Base-by-base conservation (phyloP, 2,329 filamentous ascomycete species). In the Erysiphe pulchra region DNA sequence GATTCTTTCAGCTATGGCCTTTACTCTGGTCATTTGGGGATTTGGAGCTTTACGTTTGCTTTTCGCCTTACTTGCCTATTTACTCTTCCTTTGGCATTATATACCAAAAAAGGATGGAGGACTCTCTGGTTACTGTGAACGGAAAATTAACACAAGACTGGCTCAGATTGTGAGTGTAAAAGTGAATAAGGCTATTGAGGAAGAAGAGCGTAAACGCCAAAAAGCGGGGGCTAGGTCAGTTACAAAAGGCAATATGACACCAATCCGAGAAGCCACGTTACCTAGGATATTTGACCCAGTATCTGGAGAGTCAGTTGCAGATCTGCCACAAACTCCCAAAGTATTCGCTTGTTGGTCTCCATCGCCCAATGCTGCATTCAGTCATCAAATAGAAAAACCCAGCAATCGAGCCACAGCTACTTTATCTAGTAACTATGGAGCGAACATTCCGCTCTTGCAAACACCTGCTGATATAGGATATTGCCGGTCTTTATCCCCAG, bases 61-160 rank as follows among this genome's bases (percentile, higher is more conserved):
- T n/a, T 57, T 81, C 10, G 84, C 82, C 0, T 65, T 76, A 18
- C 55, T 92, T 1, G 75, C 92, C 49, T 95, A 92, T 61, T 61
- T 93, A 34, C 73, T 83, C 55, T 98, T 93, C 60, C 69, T 98
- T 6, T 93, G 81, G 72, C 81, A 90, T 61, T 90, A 87, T 62
- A 87, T 98, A 49, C 85, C 86, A 1, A 71, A 71, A 33, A 67
- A 74, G 11, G 85, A 94, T 56, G 83, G 84, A 6, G 77, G 80
- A 8, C 68, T 98, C 30, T 74, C 75, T 5, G 76, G 77, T 24
- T 98, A 92, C 63, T 95, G 90, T 59, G 79, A 82, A 50, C 78
- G 85, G 41, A 95, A 95, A 65, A 78, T 93, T 59, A 92, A 92
- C 62, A 77, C 74, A 55, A 70, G 85, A 52, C 68, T 98, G 52